These are phyloP conservation scores for Candida vartiovaarae DNA, from an alignment of 805 yeast species.

Conservation along the genomic window DNA sequence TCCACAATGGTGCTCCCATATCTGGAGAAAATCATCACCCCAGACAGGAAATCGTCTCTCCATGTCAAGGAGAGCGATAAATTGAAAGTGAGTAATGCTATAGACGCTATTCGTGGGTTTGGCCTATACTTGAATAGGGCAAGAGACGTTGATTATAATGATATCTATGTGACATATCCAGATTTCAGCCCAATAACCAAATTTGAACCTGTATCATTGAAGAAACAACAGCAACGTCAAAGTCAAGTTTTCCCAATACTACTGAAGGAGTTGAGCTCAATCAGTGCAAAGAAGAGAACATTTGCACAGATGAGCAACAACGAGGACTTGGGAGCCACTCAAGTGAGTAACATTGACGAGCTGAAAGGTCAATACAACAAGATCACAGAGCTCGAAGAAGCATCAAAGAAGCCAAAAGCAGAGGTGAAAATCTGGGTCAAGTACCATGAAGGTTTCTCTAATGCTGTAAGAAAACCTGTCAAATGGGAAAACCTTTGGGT, in stretches of 20 bases:
- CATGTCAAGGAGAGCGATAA: slow-evolving; percentile 16
- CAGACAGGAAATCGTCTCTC: slow-evolving; percentile 19
- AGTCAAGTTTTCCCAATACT: slow-evolving; percentile 18
- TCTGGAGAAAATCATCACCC: slow-evolving; percentile 25
- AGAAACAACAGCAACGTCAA: slow-evolving; percentile 17
- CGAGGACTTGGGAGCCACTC: background rate
- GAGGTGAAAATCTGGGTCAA: slow-evolving; percentile 67
- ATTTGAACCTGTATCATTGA: slow-evolving; percentile 13
- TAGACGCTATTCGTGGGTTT: slow-evolving; percentile 32
- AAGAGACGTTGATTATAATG: slow-evolving; percentile 25
- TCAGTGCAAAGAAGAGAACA: slow-evolving; percentile 28
- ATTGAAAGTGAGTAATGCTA: slow-evolving; percentile 28
- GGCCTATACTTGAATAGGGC: slow-evolving; percentile 33
- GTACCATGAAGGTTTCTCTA: slow-evolving; percentile 85
- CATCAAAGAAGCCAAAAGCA: slow-evolving; percentile 22
- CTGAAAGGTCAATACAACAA: slow-evolving; percentile 39
- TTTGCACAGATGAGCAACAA: slow-evolving; percentile 13
- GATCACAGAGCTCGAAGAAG: slow-evolving; percentile 21
- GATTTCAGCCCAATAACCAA: slow-evolving; percentile 17
- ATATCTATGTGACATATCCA: slow-evolving; percentile 20
- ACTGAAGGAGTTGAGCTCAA: slow-evolving; percentile 22
- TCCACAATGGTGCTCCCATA: slow-evolving; percentile 29
- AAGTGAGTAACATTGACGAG: slow-evolving; percentile 15
- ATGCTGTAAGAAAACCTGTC: slow-evolving; percentile 81
- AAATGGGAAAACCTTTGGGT: slow-evolving; percentile 68